Conservation (phyloP, 345 rosid genomes). For the Erodium maritimum region DNA sequence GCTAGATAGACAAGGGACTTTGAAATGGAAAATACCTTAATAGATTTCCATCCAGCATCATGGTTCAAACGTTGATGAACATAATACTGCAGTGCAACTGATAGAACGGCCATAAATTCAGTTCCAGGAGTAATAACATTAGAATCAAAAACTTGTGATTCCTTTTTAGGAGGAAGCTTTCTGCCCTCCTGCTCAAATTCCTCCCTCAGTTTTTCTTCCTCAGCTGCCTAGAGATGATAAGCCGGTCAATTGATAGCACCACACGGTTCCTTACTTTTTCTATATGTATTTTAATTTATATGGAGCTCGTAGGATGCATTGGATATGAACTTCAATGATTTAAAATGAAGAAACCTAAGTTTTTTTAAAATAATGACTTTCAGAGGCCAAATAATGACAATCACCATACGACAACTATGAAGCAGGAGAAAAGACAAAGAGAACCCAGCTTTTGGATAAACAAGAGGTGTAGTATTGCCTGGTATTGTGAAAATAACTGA, state of each 20-base stretch:
- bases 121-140: slow-evolving; percentile 98
- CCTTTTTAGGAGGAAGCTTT: slow-evolving; percentile 63
- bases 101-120: slow-evolving; percentile 71
- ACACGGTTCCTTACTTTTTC: too few species aligned
- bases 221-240: slow-evolving; percentile 49
- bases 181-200: slow-evolving; percentile 85
- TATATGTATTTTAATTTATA: background rate
- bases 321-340: too few species aligned
- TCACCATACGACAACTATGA: too few species aligned
- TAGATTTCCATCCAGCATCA: slow-evolving; percentile 93
- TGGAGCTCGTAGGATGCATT: too few species aligned
- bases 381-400: too few species aligned
- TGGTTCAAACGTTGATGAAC: slow-evolving; percentile 65
- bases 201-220: slow-evolving; percentile 64
- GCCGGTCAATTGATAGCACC: slow-evolving; percentile 2
- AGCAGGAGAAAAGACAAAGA: too few species aligned
- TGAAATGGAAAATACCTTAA: slow-evolving; percentile 41
- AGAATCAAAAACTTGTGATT: slow-evolving; percentile 62
- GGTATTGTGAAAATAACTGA: too few species aligned
- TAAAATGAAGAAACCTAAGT: too few species aligned
- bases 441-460: too few species aligned
- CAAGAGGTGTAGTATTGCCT: too few species aligned
- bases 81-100: slow-evolving; percentile 79
- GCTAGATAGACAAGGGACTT: background rate
- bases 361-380: too few species aligned